A percentile compares a stretch with the other conserved stretches of the same genome.
Evolutionary conservation across 768 basidiomycete species (phyloP).

Genomic region (Coprinopsis sp.): DNA sequence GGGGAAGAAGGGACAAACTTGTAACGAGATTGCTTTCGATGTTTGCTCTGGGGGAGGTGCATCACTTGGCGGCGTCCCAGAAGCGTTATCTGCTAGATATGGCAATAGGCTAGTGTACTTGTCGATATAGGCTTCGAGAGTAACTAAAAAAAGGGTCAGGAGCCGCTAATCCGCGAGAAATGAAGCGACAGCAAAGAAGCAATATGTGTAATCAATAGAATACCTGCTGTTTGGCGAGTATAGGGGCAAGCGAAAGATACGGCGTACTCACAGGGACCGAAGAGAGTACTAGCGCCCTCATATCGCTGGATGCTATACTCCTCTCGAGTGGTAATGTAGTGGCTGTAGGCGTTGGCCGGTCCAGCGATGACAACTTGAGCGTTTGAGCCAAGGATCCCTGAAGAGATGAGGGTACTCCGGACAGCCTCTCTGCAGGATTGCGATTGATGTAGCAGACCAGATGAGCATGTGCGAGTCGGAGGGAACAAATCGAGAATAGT

Average conservation of each 20-base stretch:
- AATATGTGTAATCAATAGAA: too few relatives aligned
- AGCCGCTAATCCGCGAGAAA: too few relatives aligned
- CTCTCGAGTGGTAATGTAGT: constrained; percentile 69
- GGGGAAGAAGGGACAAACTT: constrained; percentile 32
- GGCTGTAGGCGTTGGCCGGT: constrained; percentile 77
- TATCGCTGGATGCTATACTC: constrained; percentile 75
- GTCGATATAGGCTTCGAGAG: constrained; percentile 77
- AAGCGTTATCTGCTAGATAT: constrained; percentile 49
- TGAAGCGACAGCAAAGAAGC: too few relatives aligned
- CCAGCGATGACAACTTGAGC: constrained; percentile 77
- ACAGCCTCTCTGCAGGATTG: constrained; percentile 51
- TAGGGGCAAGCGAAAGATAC: constrained; percentile 4
- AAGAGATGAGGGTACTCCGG: constrained; percentile 57
- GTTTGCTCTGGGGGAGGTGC: constrained; percentile 61
- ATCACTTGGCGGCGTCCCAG: constrained; percentile 53
- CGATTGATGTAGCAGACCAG: constrained; percentile 1
- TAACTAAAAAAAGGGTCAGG: constrained; percentile 36
- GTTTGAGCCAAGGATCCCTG: constrained; percentile 57
- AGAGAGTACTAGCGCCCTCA: constrained; percentile 78
- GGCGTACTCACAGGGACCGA: constrained; percentile 59
- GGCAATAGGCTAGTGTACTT: constrained; percentile 65
- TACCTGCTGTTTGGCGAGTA: too few relatives aligned
- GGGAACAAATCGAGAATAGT: too few relatives aligned
- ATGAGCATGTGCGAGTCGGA: constrained; percentile 1
- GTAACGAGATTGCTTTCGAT: constrained; percentile 62